Percentiles rank a stretch among this genome's conserved stretches.
phyloP scores from a whole-genome alignment of 371 early-diverging fungal species.

The Mucor ambiguus region DNA sequence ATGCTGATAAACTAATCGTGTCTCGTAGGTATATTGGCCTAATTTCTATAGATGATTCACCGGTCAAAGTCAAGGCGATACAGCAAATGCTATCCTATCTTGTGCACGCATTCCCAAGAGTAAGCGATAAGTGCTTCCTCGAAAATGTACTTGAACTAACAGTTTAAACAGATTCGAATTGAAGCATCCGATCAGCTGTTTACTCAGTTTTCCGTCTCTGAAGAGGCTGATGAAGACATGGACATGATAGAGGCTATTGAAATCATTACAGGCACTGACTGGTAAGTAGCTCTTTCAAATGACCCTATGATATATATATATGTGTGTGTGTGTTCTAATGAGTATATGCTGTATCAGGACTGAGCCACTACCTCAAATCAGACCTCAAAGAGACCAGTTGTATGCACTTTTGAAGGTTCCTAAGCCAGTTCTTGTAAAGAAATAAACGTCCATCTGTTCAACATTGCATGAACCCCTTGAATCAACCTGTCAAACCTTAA shows the following conservation, averaged over 20 bases:
- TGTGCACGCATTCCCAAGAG: slow-evolving; percentile 56
- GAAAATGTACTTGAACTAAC: not conserved
- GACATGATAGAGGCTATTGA: slow-evolving; percentile 45
- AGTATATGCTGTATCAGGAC: slow-evolving; percentile 25
- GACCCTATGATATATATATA: not conserved
- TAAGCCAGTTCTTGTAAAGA: slow-evolving; percentile 33
- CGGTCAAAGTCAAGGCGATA: slow-evolving; percentile 39
- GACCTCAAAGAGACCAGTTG: slow-evolving; percentile 34
- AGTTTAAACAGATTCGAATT: slow-evolving; percentile 43
- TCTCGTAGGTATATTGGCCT: slow-evolving; percentile 43
- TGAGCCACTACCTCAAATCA: slow-evolving; percentile 27
- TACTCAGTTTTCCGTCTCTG: slow-evolving; percentile 42
- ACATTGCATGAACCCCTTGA: not conserved
- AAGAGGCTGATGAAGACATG: slow-evolving; percentile 34
- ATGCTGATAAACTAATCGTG: not conserved
- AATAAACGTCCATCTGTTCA: slow-evolving; percentile 3
- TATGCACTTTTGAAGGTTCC: slow-evolving; percentile 42
- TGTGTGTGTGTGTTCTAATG: not conserved
- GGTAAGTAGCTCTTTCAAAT: slow-evolving; percentile 23
- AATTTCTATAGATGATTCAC: slow-evolving; percentile 25
- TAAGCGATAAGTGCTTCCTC: slow-evolving; percentile 16
- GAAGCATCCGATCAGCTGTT: slow-evolving; percentile 56
- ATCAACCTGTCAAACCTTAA: not conserved
- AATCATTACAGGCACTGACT: slow-evolving; percentile 48
- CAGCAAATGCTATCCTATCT: slow-evolving; percentile 53